Percentiles rank a stretch among this genome's conserved stretches.
phyloP scores from a whole-genome alignment of 148 eudicot genomes.

The Amaranthus cruentus region DNA sequence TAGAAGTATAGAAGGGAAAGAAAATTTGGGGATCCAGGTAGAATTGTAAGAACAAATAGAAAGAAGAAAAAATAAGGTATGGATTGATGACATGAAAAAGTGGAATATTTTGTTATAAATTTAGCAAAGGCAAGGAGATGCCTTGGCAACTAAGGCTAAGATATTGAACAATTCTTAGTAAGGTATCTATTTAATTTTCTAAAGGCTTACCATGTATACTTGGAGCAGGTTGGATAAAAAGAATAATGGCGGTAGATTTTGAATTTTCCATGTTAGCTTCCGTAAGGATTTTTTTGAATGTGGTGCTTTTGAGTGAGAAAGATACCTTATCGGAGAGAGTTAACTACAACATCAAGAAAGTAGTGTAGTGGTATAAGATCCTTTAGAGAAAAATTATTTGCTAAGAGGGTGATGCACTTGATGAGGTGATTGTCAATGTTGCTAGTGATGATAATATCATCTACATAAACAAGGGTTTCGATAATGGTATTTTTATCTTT shows the following conservation, averaged over 20 bases:
- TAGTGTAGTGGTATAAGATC: constrained; percentile 4
- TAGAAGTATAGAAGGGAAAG: no score
- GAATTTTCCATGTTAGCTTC: background rate
- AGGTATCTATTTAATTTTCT: background rate
- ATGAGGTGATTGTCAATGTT: no score
- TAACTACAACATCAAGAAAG: background rate
- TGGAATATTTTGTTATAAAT: background rate
- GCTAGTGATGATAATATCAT: background rate
- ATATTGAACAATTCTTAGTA: background rate
- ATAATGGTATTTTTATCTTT: background rate
- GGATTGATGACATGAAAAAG: no score
- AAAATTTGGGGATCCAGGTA: no score
- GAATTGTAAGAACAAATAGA: no score
- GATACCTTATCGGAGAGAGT: background rate
- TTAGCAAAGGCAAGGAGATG: background rate
- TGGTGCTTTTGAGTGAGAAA: background rate
- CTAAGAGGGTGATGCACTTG: no score
- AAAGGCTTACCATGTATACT: background rate
- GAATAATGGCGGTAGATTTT: background rate
- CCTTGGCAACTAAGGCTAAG: background rate
- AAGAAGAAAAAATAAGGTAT: no score
- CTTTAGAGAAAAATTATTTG: background rate
- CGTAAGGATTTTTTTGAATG: background rate
- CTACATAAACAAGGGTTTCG: background rate
- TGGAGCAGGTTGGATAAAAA: background rate